A percentile compares a stretch with the other conserved stretches of the same genome.
Evolutionary conservation across 495 filamentous ascomycete genomes (phyloP).

Genomic region (Aspergillus indologenus): DNA sequence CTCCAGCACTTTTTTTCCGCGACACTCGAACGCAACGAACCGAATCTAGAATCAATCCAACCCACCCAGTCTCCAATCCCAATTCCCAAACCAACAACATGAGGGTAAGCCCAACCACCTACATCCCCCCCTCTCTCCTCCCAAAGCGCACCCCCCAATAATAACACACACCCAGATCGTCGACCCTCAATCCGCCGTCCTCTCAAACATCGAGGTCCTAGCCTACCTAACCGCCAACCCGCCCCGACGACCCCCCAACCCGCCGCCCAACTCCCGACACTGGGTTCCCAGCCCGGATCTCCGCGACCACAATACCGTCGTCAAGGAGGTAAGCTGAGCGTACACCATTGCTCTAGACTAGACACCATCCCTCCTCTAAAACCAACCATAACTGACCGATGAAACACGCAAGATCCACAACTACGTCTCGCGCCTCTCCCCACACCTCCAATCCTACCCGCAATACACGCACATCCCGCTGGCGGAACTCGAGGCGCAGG

Average conservation of each 20-base stretch:
- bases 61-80: not conserved
- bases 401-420: slow-evolving; percentile 40
- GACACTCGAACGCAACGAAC: not conserved
- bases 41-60: not conserved
- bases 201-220: slow-evolving; percentile 66
- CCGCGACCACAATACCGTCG: slow-evolving; percentile 48
- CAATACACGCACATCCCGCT: slow-evolving; percentile 18
- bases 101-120: slow-evolving; percentile 25
- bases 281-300: slow-evolving; percentile 45
- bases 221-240: slow-evolving; percentile 51
- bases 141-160: not conserved
- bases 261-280: slow-evolving; percentile 37
- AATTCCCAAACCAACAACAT: slow-evolving; percentile 12
- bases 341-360: not conserved
- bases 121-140: no score
- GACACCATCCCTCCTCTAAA: not conserved
- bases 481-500: slow-evolving; percentile 22
- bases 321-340: slow-evolving; percentile 51
- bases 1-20: slow-evolving; percentile 8
- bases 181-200: slow-evolving; percentile 57
- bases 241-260: slow-evolving; percentile 40
- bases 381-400: not conserved
- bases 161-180: slow-evolving; percentile 45
- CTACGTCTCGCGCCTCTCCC: slow-evolving; percentile 40
- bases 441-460: slow-evolving; percentile 38